Evolutionary conservation across 1,284 basidiomycete genomes (phyloP).

Genomic region (Phellopilus nigrolimitatus): DNA sequence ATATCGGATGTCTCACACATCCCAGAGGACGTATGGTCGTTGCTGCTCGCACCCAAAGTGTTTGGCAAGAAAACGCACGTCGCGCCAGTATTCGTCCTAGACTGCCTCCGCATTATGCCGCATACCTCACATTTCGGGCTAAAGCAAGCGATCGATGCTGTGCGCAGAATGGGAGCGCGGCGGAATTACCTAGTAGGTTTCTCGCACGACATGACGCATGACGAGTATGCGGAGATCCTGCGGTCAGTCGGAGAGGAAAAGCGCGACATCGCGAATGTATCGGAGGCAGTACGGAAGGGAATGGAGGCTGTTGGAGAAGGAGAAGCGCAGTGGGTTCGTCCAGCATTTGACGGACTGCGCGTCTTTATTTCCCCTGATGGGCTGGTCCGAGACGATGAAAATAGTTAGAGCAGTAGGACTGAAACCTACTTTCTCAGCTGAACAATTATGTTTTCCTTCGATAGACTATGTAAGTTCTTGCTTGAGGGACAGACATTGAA

Average conservation of each 20-base stretch:
- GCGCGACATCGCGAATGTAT: conserved; percentile 30
- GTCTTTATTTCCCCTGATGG: conserved; percentile 40
- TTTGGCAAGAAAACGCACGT: conserved; percentile 27
- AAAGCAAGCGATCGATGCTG: conserved; percentile 47
- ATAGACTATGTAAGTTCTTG: no score
- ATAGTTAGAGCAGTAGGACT: not conserved
- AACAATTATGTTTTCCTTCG: no score
- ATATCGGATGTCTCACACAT: conserved; percentile 74
- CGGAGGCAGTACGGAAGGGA: conserved; percentile 38
- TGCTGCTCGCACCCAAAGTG: conserved; percentile 35
- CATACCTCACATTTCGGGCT: conserved; percentile 75
- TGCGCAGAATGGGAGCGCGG: conserved; percentile 48
- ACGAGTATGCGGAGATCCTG: conserved; percentile 57
- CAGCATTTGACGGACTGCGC: conserved; percentile 65
- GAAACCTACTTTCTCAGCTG: no score
- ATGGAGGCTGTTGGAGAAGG: conserved; percentile 43
- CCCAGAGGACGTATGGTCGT: conserved; percentile 60
- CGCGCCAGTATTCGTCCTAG: conserved; percentile 55
- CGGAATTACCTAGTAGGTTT: conserved; percentile 73
- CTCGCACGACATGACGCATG: conserved; percentile 62
- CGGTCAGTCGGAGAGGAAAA: conserved; percentile 34
- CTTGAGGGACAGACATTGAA: not conserved
- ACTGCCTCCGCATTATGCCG: conserved; percentile 57
- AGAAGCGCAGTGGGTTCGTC: conserved; percentile 53
- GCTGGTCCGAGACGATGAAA: conserved; percentile 39